Percentiles rank a stretch among this genome's conserved stretches.
phyloP scores from a whole-genome alignment of 1,284 basidiomycete species.

The Papiliotrema fonsecae region DNA sequence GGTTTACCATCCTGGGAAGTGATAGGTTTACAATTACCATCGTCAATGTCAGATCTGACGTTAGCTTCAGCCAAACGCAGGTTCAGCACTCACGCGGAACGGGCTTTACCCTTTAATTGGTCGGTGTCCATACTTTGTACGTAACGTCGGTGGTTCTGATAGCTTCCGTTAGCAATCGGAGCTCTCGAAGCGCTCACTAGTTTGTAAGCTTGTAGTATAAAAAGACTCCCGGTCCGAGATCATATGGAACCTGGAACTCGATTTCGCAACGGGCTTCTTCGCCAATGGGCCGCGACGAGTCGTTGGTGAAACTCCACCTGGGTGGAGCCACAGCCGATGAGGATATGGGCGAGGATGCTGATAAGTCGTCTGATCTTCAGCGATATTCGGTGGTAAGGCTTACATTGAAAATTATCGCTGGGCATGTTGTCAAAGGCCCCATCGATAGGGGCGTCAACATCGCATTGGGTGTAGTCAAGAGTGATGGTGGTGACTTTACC shows the following conservation, averaged over 20 bases:
- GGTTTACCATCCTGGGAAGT: conserved; percentile 56
- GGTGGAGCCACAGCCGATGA: conserved; percentile 54
- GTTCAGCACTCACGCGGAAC: conserved; percentile 27
- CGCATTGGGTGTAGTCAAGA: conserved; percentile 92
- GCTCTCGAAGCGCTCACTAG: conserved; percentile 51
- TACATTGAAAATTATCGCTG: conserved; percentile 64
- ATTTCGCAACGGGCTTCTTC: conserved; percentile 64
- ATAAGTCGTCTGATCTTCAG: conserved; percentile 34
- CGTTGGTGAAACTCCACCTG: conserved; percentile 60
- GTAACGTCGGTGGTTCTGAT: conserved; percentile 97
- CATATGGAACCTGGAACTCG: conserved; percentile 74
- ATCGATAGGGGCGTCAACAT: conserved; percentile 56
- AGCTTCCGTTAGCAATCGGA: conserved; percentile 47
- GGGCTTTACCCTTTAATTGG: conserved; percentile 72
- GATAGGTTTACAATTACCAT: conserved; percentile 86
- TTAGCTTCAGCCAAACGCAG: background rate
- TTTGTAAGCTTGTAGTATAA: conserved; percentile 96
- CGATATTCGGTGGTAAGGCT: conserved; percentile 23
- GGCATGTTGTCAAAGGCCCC: conserved; percentile 59
- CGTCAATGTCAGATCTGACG: conserved; percentile 53
- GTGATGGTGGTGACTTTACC: conserved; percentile 85
- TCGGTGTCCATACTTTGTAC: conserved; percentile 83
- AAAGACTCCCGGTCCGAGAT: conserved; percentile 72
- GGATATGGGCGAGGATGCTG: conserved; percentile 55
- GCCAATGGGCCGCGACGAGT: conserved; percentile 50